Conservation (phyloP, 2,329 filamentous ascomycete species). For the Penicillium sp. region DNA sequence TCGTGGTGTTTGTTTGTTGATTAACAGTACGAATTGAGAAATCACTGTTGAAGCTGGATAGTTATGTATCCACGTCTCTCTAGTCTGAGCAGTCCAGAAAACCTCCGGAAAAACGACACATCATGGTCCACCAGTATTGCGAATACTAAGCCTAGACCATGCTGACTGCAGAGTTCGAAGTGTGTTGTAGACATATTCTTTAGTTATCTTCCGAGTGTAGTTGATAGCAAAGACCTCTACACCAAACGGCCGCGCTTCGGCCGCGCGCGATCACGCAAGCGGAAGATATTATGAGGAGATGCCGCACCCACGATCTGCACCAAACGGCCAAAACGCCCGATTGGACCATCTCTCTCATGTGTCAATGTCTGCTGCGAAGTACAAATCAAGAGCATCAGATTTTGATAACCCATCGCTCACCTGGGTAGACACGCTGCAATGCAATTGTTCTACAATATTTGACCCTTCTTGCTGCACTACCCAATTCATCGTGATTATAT, state of each 20-base stretch:
- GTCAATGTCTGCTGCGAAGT: too few relatives aligned
- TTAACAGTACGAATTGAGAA: neutral
- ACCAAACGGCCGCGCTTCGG: neutral
- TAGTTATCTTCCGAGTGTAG: neutral
- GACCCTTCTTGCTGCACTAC: neutral
- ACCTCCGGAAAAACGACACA: neutral
- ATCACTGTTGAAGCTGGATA: neutral
- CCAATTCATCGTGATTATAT: neutral
- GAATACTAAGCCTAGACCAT: too few relatives aligned
- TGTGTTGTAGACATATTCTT: neutral
- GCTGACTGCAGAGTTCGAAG: too few relatives aligned
- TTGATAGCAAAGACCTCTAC: neutral
- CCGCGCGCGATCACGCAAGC: conserved; percentile 18
- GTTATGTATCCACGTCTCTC: neutral
- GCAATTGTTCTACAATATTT: neutral
- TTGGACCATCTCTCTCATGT: neutral
- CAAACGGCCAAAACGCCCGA: conserved; percentile 1
- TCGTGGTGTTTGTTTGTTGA: neutral
- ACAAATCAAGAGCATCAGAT: too few relatives aligned
- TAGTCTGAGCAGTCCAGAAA: neutral
- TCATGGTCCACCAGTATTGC: too few relatives aligned
- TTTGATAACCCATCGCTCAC: too few relatives aligned
- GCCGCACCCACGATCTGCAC: neutral
- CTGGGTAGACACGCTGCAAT: neutral
- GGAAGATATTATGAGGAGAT: conserved; percentile 21